Evolutionary conservation across 768 basidiomycete species (phyloP), one percentile per base, ranked within the genome.

Genomic region (Hortiboletus campestris): DNA sequence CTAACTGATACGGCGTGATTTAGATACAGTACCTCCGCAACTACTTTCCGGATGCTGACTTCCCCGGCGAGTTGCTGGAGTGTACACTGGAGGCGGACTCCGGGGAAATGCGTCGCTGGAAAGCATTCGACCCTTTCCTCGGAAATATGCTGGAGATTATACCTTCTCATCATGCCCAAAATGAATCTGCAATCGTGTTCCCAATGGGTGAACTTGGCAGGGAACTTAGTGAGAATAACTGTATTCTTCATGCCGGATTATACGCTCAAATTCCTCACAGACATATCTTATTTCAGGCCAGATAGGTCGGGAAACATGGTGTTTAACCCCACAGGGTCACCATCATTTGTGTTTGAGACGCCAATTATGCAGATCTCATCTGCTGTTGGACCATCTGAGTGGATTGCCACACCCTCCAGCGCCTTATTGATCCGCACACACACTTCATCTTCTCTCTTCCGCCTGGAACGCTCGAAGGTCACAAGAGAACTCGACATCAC

Each of bases 11-110:
- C 22, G 14, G 8, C 35, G 12, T 57, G 45, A 49, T 42, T 17
- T 56, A 93, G 90, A 80, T 86, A 14, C 83, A 85, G 52, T 90
- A 89, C 62, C 75, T 91, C 45, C 82, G 86, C 43, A 84, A 82
- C 5, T 79, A 80, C 67, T 78, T 86, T 51, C 88, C 90, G 2
- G 89, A 91, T 56, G 76, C 86, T 16, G 88, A 91, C 56, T 75
- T 93, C n/a, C 74, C 87, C 8, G 72, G 80, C n/a, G 84, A 89
- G 39, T 71, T 92, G 22, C 76, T 92, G 43, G 70, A 80, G 48
- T 79, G 81, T 28, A 77, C 84, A 53, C 69, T 89, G 19, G 69
- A 74, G 13, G 72, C 74, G 48, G 83, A 86, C 44, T 71, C 75
- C 13, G 70, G 64, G 40, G 58, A 72, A 47, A 53, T 62, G 36